Conservation (phyloP, 805 yeast species). For the Saccharomyces paradoxus region DNA sequence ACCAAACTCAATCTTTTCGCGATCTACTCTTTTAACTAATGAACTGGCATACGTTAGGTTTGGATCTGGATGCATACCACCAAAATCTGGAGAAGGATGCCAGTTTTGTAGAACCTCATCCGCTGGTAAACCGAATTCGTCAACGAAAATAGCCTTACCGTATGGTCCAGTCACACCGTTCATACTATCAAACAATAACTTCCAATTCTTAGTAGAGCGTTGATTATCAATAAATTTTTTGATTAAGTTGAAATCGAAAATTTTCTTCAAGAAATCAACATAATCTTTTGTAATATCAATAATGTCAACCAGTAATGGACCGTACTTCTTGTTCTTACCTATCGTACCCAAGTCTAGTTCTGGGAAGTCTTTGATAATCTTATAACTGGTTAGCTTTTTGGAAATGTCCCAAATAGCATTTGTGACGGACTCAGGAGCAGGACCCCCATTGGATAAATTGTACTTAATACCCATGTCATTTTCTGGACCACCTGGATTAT, state of each 20-base stretch:
- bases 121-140: constrained; percentile 71
- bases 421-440: constrained; percentile 94
- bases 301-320: constrained; percentile 66
- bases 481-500: constrained; percentile 94
- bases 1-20: constrained; percentile 78
- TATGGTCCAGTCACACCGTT: constrained; percentile 98
- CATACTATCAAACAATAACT: constrained; percentile 78
- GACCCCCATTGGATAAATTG: constrained; percentile 92
- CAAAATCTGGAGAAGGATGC: constrained; percentile 83
- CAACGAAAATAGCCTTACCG: constrained; percentile 73
- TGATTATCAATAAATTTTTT: constrained; percentile 50
- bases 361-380: constrained; percentile 51
- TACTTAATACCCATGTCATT: constrained; percentile 94
- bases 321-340: constrained; percentile 44
- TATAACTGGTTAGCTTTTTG: constrained; percentile 49
- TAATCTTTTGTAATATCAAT: constrained; percentile 78
- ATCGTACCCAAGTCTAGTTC: constrained; percentile 51
- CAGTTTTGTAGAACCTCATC: constrained; percentile 66
- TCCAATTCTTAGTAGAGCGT: constrained; percentile 48
- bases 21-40: constrained; percentile 77
- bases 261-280: constrained; percentile 66
- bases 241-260: constrained; percentile 83
- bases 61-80: constrained; percentile 98
- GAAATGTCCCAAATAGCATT: constrained; percentile 74
- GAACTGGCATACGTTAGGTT: constrained; percentile 89